phyloP scores from a whole-genome alignment of 106 monocot genomes.

The Dendrobium officinale region DNA sequence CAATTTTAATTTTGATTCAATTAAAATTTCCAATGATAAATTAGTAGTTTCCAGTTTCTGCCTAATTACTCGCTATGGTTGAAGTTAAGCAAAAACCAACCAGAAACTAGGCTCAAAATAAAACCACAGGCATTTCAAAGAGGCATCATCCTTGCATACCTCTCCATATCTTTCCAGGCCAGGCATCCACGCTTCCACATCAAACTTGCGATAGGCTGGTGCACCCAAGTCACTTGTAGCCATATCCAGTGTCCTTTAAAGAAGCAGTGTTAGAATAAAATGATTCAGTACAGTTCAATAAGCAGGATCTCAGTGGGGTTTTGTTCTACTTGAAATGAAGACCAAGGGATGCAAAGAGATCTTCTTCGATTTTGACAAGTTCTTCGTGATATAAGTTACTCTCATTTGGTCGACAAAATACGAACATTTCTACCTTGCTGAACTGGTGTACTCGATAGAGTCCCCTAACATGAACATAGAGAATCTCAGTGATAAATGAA shows the following conservation, averaged over 20 bases:
- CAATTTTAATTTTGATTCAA: not conserved
- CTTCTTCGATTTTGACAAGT: slow-evolving; percentile 83
- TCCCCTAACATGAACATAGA: slow-evolving; percentile 38
- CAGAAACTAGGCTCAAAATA: not conserved
- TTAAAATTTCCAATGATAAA: not conserved
- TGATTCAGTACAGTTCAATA: not conserved
- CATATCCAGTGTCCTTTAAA: slow-evolving; percentile 88
- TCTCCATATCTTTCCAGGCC: slow-evolving; percentile 90
- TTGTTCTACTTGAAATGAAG: slow-evolving; percentile 85
- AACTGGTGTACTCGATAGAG: slow-evolving; percentile 95
- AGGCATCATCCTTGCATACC: slow-evolving; percentile 27
- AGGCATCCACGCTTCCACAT: slow-evolving; percentile 99
- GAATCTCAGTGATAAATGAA: not conserved
- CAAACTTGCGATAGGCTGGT: slow-evolving; percentile 95
- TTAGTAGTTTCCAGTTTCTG: not conserved
- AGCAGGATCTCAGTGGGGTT: not conserved
- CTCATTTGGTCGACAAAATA: slow-evolving; percentile 85
- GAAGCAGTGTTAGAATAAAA: slow-evolving; percentile 1
- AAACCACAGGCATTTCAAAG: not conserved
- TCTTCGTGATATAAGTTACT: slow-evolving; percentile 80
- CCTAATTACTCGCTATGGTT: not conserved
- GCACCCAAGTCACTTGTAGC: slow-evolving; percentile 90
- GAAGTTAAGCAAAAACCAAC: not conserved
- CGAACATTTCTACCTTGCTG: slow-evolving; percentile 99
- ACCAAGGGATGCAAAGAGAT: slow-evolving; percentile 84